Percentiles rank a stretch among this genome's conserved stretches.
Conservation (phyloP, 768 basidiomycete species). For the Lactifluus volemus region DNA sequence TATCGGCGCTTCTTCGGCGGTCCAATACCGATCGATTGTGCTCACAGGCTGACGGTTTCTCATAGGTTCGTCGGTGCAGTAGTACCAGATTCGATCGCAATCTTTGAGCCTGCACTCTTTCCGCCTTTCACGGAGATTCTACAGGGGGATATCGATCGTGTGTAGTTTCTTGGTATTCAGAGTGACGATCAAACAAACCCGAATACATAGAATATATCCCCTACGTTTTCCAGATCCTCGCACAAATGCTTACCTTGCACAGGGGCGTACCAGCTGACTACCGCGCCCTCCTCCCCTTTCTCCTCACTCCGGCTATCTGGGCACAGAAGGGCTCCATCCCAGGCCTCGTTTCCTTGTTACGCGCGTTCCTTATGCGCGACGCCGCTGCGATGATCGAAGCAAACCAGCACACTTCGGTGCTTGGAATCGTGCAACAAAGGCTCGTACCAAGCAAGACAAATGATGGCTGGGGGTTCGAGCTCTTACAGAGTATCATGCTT, state of each 20-base stretch:
- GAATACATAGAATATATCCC: conserved; percentile 80
- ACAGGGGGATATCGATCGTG: conserved; percentile 89
- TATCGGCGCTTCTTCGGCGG: conserved; percentile 88
- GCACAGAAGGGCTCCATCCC: conserved; percentile 92
- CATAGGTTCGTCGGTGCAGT: conserved; percentile 73
- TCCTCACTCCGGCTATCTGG: conserved; percentile 84
- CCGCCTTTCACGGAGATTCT: conserved; percentile 82
- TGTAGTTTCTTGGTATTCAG: conserved; percentile 21
- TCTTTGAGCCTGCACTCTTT: conserved; percentile 78
- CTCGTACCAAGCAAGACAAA: conserved; percentile 81
- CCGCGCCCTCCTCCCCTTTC: conserved; percentile 65
- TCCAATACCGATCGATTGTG: background rate
- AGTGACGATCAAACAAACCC: background rate
- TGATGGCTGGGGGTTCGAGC: conserved; percentile 86
- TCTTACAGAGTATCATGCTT: conserved; percentile 69
- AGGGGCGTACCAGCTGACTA: conserved; percentile 66
- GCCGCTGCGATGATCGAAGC: conserved; percentile 53
- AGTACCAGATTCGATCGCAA: conserved; percentile 52
- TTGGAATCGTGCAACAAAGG: conserved; percentile 87
- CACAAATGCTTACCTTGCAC: conserved; percentile 90
- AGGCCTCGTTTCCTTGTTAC: conserved; percentile 80
- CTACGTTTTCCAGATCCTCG: conserved; percentile 93
- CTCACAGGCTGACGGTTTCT: background rate
- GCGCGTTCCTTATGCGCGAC: conserved; percentile 74
- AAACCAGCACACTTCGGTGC: conserved; percentile 66